Conservation (phyloP, 495 filamentous ascomycete genomes). For the Hypomontagnella monticulosa region DNA sequence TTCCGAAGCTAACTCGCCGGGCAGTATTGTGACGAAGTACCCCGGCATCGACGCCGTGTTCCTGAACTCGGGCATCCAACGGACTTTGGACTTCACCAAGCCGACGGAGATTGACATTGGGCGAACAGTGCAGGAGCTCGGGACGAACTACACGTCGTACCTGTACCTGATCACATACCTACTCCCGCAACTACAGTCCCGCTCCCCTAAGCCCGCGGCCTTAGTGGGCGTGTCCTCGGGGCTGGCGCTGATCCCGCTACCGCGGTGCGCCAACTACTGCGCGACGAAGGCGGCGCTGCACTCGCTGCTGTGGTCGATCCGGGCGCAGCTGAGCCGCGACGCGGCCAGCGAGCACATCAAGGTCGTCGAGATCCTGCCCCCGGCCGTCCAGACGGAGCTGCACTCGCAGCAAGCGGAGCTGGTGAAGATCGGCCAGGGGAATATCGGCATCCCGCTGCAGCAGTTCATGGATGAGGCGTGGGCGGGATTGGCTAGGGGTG, state of each 20-base stretch:
- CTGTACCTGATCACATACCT: slow-evolving; percentile 70
- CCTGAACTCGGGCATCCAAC: slow-evolving; percentile 68
- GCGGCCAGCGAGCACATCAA: slow-evolving; percentile 50
- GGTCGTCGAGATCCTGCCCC: slow-evolving; percentile 73
- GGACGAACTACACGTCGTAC: slow-evolving; percentile 73
- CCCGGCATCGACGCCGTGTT: slow-evolving; percentile 66
- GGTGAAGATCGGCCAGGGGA: slow-evolving; percentile 45
- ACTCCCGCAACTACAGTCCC: slow-evolving; percentile 67
- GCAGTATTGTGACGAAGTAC: slow-evolving; percentile 64
- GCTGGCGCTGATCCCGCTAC: slow-evolving; percentile 64
- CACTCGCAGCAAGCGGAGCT: slow-evolving; percentile 62
- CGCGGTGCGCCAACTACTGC: slow-evolving; percentile 63
- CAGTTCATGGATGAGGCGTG: slow-evolving; percentile 68
- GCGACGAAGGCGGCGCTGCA: slow-evolving; percentile 69
- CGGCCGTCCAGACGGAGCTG: slow-evolving; percentile 73
- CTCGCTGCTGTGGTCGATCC: slow-evolving; percentile 64
- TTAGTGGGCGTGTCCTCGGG: slow-evolving; percentile 63
- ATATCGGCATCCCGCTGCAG: slow-evolving; percentile 68
- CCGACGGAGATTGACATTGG: slow-evolving; percentile 66
- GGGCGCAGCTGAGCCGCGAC: slow-evolving; percentile 64
- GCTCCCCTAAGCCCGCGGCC: slow-evolving; percentile 43
- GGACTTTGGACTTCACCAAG: slow-evolving; percentile 67
- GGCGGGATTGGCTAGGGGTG: slow-evolving; percentile 57
- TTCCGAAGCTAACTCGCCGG: no score
- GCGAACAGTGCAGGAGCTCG: slow-evolving; percentile 63